phyloP scores from a whole-genome alignment of 352 stramenopile species.

The Nothophytophthora sp. region DNA sequence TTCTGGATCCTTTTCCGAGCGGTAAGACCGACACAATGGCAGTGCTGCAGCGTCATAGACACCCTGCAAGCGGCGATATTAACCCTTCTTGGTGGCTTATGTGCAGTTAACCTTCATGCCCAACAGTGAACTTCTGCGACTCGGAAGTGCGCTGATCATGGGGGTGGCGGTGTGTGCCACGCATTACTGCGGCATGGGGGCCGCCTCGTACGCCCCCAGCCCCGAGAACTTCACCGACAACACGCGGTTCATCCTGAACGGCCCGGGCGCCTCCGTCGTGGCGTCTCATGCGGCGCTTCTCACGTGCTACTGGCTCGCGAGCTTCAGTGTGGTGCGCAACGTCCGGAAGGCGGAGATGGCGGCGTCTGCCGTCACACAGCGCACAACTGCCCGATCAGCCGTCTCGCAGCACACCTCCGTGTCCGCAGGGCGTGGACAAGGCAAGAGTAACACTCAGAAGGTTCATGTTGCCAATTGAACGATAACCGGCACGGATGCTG shows the following conservation, averaged over 20 bases:
- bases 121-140: constrained; percentile 25
- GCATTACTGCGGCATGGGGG: constrained; percentile 43
- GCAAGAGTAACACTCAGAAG: no score
- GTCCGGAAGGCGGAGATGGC: neutral
- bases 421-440: no score
- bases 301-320: constrained; percentile 40
- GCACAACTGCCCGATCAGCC: no score
- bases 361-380: no score
- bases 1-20: constrained; percentile 55
- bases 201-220: constrained; percentile 22
- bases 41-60: neutral
- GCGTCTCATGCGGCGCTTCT: constrained; percentile 32
- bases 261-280: constrained; percentile 4
- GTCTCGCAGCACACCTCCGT: no score
- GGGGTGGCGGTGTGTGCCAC: constrained; percentile 43
- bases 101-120: constrained; percentile 43
- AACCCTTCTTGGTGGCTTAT: neutral
- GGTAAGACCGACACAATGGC: constrained; percentile 11
- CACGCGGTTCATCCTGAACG: constrained; percentile 25
- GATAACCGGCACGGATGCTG: no score
- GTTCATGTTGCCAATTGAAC: no score
- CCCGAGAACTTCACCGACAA: constrained; percentile 16
- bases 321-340: neutral
- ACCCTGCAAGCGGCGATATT: no score
- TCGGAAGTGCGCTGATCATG: constrained; percentile 48